Base-by-base conservation (phyloP, 2,329 filamentous ascomycete genomes). In the Allantophomopsis lycopodina region DNA sequence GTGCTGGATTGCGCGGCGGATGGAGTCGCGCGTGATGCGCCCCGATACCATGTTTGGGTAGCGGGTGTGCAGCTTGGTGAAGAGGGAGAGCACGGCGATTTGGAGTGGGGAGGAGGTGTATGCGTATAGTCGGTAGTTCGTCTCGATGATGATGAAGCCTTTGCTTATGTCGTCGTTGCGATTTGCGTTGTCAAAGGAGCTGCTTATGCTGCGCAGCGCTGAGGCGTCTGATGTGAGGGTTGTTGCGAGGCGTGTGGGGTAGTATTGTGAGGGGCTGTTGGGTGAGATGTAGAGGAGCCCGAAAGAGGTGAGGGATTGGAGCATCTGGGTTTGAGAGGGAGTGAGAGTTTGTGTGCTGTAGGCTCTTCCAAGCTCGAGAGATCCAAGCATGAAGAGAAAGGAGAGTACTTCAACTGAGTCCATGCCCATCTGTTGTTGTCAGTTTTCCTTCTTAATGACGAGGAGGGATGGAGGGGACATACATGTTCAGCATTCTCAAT, bases 121-220 rank as follows among this genome's bases (percentile, higher is more conserved):
- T 23, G 91, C 91, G 64, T 98, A 98, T 49, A 98, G 65, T 18
- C 91, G 83, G 64, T 95, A 96, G 63, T 98, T 98, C 7, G 91
- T 98, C 65, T 98, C 91, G 48, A 98, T 76, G 52, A 98, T 88
- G 55, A 98, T 86, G 64, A 86, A 91, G 46, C 88, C 88, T 52
- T 79, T 78, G 46, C 67, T 61, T 14, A 60, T 61, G 38, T 55
- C 55, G 37, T 47, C 60, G 35, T 51, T 57, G n/a, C 64, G 61
- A 1, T 77, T 70, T 7, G 79, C 79, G 33, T 80, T 79, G 21
- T 76, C 69, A 48, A 88, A 76, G 7, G 77, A 76, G 11, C 79
- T 73, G 48, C 73, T 72, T 38, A 79, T 74, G 59, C 74, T 79
- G 40, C 82, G 79, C 7, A 94, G 68, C 12, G 79, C 74, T 28